Base-by-base conservation (phyloP, 2,329 filamentous ascomycete species). In the Tothia fuscella region DNA sequence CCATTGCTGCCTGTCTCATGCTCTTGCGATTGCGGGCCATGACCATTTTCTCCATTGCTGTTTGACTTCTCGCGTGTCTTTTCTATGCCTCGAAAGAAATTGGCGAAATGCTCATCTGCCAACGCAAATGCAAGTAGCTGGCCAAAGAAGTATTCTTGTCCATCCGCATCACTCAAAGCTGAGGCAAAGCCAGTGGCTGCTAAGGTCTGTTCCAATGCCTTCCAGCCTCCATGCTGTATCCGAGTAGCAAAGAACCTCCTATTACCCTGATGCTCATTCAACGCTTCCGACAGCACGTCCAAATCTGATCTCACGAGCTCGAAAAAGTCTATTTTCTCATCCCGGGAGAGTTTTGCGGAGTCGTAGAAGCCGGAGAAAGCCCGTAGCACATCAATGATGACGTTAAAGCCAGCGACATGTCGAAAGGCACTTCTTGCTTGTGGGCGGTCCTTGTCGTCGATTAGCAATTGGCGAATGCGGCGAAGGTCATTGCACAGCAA, bases 181-280 rank as follows among this genome's bases (percentile, higher is more conserved):
- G 57, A 50, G 32, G 53, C 56, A 36, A 63, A 62, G 25, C 81
- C 75, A 58, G 79, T 77, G 57, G 76, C 77, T 47, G 73, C 74
- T 63, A 88, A 72, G 5, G 74, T 75, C 54, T 83, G 75, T 53
- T 91, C 80, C 42, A 95, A 59, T 6, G 78, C 74, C 48, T 78
- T 71, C 80, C 86, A 93, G 3, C 89, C 87, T 43, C 80, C 82
- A 17, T 76, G 78, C 45, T 83, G 74, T 22, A 93, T 76, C 49
- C 77, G 72, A 50, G 78, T 79, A 45, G 77, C 74, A 57, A 96
- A 96, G 64, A 89, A 95, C 51, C 83, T 76, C 53, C 80, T 75
- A 61, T 96, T 98, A 16, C 88, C 89, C 35, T 80, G 71, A 59
- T 96, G 87, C 34, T 78, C 77, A 41, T 77, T 74, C 49, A 98